These are phyloP conservation scores for Oenanthe sinensis DNA, from an alignment of 129 eudicot genomes.

Conservation along the genomic window DNA sequence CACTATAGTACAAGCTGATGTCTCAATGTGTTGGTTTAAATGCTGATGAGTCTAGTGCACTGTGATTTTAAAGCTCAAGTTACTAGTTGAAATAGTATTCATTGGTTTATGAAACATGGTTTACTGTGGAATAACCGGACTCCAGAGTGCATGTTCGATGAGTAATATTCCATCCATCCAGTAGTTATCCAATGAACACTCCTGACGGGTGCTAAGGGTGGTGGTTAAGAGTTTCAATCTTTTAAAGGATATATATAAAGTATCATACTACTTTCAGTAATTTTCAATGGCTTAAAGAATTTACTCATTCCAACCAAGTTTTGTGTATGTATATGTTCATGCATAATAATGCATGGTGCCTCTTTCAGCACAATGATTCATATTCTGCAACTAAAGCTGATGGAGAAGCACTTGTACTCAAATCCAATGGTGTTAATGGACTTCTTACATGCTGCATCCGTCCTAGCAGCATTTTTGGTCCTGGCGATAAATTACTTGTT, in stretches of 20 bases:
- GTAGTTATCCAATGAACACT: not conserved
- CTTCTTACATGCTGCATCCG: slow-evolving; percentile 87
- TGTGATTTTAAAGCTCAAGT: not conserved
- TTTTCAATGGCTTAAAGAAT: not conserved
- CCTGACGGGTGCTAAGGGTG: not conserved
- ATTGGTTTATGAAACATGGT: not conserved
- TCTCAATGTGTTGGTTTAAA: not conserved
- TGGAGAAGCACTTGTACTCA: slow-evolving; percentile 87
- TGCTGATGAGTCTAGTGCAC: not conserved
- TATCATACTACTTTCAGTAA: not conserved
- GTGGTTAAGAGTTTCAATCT: not conserved
- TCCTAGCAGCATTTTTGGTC: slow-evolving; percentile 95
- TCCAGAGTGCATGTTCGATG: not conserved
- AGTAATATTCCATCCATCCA: not conserved
- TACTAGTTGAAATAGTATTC: not conserved
- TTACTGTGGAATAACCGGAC: not conserved
- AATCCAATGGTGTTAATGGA: slow-evolving; percentile 80
- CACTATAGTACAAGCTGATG: not conserved
- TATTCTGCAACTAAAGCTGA: slow-evolving; percentile 93
- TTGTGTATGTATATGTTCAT: not conserved
- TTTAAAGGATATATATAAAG: not conserved
- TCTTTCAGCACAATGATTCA: slow-evolving; percentile 68
- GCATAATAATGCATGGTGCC: slow-evolving; percentile 6
- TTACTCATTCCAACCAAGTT: not conserved
- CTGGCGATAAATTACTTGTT: slow-evolving; percentile 82